Percentiles rank a stretch among this genome's conserved stretches.
Conservation (phyloP, 2,329 filamentous ascomycete species). For the Venturiaceae sp. region DNA sequence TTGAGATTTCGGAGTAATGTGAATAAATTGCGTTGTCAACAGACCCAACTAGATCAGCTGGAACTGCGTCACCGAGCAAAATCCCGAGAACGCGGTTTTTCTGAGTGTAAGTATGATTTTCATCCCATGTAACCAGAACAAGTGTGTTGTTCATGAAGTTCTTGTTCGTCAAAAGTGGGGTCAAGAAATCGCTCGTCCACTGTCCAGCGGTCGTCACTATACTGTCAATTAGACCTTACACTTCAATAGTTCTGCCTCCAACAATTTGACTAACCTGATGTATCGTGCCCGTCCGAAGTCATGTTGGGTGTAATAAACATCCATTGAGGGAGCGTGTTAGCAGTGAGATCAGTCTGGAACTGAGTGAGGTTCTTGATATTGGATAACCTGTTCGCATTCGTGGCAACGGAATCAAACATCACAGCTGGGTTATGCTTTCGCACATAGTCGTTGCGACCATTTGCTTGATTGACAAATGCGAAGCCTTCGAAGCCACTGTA, state of each 20-base stretch:
- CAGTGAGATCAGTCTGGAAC: slow-evolving; percentile 58
- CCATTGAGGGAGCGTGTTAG: slow-evolving; percentile 59
- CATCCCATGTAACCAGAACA: slow-evolving; percentile 69
- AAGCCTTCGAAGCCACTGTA: slow-evolving; percentile 62
- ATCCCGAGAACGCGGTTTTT: slow-evolving; percentile 63
- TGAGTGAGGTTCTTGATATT: slow-evolving; percentile 65
- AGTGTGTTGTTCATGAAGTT: slow-evolving; percentile 70
- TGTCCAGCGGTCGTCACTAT: slow-evolving; percentile 57
- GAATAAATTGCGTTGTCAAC: slow-evolving; percentile 52
- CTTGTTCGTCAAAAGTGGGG: slow-evolving; percentile 57
- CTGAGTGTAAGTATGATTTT: slow-evolving; percentile 58
- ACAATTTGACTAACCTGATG: slow-evolving; percentile 25
- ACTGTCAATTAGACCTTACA: slow-evolving; percentile 68
- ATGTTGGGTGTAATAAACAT: slow-evolving; percentile 59
- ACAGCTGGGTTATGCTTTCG: slow-evolving; percentile 67
- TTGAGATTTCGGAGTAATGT: slow-evolving; percentile 35
- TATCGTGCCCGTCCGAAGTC: no score
- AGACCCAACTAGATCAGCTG: slow-evolving; percentile 53
- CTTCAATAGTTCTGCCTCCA: slow-evolving; percentile 67
- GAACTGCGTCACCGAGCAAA: slow-evolving; percentile 66
- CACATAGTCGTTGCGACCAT: slow-evolving; percentile 64
- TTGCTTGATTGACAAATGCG: slow-evolving; percentile 54
- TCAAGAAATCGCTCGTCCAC: slow-evolving; percentile 60
- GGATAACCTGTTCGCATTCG: slow-evolving; percentile 46
- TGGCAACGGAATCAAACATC: slow-evolving; percentile 55